Base-by-base conservation (phyloP, 2,329 filamentous ascomycete species). In the Claviceps quebecensis region DNA sequence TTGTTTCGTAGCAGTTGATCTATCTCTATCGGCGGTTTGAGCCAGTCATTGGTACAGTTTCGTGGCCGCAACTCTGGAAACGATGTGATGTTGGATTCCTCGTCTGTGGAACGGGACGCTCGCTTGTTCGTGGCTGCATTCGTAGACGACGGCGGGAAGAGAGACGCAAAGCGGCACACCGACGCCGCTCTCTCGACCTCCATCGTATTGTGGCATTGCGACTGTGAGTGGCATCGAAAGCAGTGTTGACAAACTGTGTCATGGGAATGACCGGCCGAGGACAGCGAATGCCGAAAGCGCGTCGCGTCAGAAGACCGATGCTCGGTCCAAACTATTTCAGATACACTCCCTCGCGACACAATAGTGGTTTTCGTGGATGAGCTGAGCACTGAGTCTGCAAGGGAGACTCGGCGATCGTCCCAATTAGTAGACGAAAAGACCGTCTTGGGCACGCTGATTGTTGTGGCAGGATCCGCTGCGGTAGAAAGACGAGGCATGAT, bases 1-100 rank as follows among this genome's bases (percentile, higher is more conserved):
- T 43, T 26, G 11, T 29, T 8, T 16, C 40, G 34, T 3, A 50
- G 54, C 17, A 55, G 29, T 2, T 58, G 55, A 14, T 60, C 56
- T 1, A 60, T 47, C 1, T 56, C 54, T 1, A 49, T 48, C 2
- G 58, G 57, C 2, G 64, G 59, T 6, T 54, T 61, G n/a, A 60
- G 45, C 63, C 63, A 65, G 5, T 68, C 67, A 9, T 56, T 53
- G 0, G 65, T 69, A 41, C 60, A 63, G 8, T 63, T 60, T 5
- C 65, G 61, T 9, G 61, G 58, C 9, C 54, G 56, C 8, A 69
- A 57, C 23, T 59, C 57, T 13, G 65, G 65, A 48, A 69, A 69
- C 9, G 63, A 68, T 2, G 60, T 64, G 5, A 68, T 65, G n/a
- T 58, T 58, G 17, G 59, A 57, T 6, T 56, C 55, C 36, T 56